Evolutionary conservation across 2,329 filamentous ascomycete genomes (phyloP), one percentile per base, ranked within the genome.

Genomic region (Trichophyton verrucosum): DNA sequence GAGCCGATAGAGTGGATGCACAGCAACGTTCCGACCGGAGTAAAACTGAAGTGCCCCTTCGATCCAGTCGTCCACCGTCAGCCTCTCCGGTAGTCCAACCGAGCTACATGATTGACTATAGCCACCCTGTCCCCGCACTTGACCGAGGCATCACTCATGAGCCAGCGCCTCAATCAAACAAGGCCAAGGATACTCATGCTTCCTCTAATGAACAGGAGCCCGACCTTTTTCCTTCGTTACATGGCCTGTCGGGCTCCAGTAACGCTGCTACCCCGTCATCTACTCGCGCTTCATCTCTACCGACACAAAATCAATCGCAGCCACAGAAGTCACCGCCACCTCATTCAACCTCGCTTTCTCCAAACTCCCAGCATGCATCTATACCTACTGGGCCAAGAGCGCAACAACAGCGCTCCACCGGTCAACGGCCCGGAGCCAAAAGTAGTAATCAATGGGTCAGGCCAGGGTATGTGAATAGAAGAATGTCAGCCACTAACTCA

Each of bases 361-460:
- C 74, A 20, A 68, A 68, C 11, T 70, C 72, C 66, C 67, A 70
- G 55, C 64, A 70, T 27, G 68, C 72, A 8, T 72, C 65, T 38
- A 72, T 76, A 20, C 75, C 75, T 11, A 76, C 74, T 7, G 75
- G 73, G 2, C 74, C 75, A 38, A 73, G 75, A 58, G 74, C 74
- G 5, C 68, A 72, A 53, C 70, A 72, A 61, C 69, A 71, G 56
- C 66, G 67, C 6, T 63, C 69, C 40, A 66, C 66, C 13, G 68
- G 71, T 13, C 49, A 53, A 9, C 68, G 73, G 30, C 68, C 68
- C 5, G 65, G 68, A 17, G 64, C 70, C 3, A 76, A 75, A 60
- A 64, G 56, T 15, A 74, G 69, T 59, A 74, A 75, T 62, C 71
- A 71, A 61, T 76, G 74, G 74, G 67, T 71, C 53, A 72, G 73